Evolutionary conservation across 179 eudicot genomes (phyloP).

Genomic region (Nepenthes alata): DNA sequence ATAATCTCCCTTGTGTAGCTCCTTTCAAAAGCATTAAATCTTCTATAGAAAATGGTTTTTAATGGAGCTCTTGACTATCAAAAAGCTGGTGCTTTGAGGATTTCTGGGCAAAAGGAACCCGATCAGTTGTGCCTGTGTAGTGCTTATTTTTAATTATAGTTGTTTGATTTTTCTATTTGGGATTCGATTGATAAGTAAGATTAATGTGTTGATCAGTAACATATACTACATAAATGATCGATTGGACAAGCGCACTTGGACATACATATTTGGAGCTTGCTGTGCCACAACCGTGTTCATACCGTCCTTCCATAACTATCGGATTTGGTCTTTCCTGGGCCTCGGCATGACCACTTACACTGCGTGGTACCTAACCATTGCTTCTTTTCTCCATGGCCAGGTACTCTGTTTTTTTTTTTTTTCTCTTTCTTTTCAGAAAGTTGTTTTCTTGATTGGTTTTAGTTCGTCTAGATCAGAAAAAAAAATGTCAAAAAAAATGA

Average conservation of each 20-base stretch:
- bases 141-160: neutral
- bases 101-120: too few species aligned
- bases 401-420: constrained; percentile 9
- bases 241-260: constrained; percentile 45
- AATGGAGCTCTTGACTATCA: too few species aligned
- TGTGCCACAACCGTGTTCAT: constrained; percentile 45
- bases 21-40: too few species aligned
- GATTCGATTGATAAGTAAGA: too few species aligned
- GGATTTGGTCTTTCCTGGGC: constrained; percentile 44
- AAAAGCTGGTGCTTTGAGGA: too few species aligned
- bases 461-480: neutral
- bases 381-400: constrained; percentile 30
- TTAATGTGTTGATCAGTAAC: constrained; percentile 15
- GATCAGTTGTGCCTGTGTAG: neutral
- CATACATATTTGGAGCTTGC: constrained; percentile 42
- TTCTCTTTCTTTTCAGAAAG: neutral
- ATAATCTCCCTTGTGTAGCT: too few species aligned
- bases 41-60: too few species aligned
- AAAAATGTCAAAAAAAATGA: too few species aligned
- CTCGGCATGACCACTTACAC: constrained; percentile 44
- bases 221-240: constrained; percentile 40
- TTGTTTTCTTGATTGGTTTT: neutral
- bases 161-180: neutral
- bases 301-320: constrained; percentile 39
- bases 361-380: constrained; percentile 37